phyloP scores from a whole-genome alignment of 164 flowering plant genomes.

The Litsea cubeba region DNA sequence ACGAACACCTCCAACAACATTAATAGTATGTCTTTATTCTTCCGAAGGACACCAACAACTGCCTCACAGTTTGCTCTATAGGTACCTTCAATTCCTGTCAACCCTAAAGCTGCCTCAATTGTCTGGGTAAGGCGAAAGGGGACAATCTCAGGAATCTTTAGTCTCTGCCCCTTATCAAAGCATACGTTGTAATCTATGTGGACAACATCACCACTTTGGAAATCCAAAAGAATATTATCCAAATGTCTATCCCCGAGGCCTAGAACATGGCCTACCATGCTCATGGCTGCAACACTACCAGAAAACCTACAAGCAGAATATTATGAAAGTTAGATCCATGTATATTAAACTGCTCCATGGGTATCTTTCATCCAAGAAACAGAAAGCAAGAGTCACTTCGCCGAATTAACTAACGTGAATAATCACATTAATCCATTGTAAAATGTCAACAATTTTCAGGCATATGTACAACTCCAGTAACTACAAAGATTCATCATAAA shows the following conservation, averaged over 20 bases:
- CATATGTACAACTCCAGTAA: neutral
- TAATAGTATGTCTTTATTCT: conserved; percentile 81
- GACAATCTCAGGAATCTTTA: conserved; percentile 95
- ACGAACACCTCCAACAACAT: conserved; percentile 93
- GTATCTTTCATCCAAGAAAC: neutral
- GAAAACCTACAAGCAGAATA: conserved; percentile 58
- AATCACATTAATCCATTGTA: neutral
- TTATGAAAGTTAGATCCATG: conserved; percentile 2
- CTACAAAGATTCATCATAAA: neutral
- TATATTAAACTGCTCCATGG: neutral
- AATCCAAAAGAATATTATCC: conserved; percentile 93
- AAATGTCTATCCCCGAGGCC: conserved; percentile 97
- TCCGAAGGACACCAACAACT: conserved; percentile 68
- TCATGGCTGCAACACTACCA: conserved; percentile 93
- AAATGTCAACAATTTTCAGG: neutral
- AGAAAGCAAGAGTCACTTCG: neutral
- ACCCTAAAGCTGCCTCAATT: conserved; percentile 88
- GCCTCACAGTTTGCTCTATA: conserved; percentile 94
- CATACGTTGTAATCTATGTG: conserved; percentile 98
- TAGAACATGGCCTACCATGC: conserved; percentile 90
- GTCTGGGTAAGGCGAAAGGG: conserved; percentile 97
- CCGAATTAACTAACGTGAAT: neutral
- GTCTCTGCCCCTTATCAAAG: conserved; percentile 89
- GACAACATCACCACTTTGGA: conserved; percentile 78
- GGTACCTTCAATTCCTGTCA: conserved; percentile 87